Evolutionary conservation across 2,329 filamentous ascomycete genomes (phyloP).

Genomic region (Escovopsis sp.): DNA sequence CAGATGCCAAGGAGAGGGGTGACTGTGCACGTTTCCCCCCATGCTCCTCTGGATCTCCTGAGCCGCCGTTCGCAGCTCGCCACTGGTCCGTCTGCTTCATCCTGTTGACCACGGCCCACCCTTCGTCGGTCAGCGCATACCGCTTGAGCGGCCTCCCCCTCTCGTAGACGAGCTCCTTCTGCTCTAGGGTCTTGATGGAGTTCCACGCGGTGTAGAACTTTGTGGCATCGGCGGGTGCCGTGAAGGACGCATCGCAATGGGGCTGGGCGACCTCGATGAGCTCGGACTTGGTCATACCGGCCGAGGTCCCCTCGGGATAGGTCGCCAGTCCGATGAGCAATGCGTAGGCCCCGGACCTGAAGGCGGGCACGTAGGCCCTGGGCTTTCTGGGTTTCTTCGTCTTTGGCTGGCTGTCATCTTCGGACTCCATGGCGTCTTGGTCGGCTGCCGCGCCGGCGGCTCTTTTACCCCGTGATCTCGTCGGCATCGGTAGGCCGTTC

Average conservation of each 20-base stretch:
- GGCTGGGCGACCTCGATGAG: constrained; percentile 56
- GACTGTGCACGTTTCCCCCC: background rate
- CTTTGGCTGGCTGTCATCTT: constrained; percentile 18
- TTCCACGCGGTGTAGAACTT: constrained; percentile 71
- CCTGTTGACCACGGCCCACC: constrained; percentile 57
- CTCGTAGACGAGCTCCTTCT: constrained; percentile 61
- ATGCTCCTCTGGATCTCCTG: background rate
- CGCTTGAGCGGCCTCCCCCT: constrained; percentile 51
- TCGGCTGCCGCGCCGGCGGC: constrained; percentile 15
- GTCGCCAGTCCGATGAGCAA: constrained; percentile 52
- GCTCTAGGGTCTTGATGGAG: constrained; percentile 61
- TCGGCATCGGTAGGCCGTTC: constrained; percentile 55
- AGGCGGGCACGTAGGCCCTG: constrained; percentile 56
- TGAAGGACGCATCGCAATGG: constrained; percentile 61
- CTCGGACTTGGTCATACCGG: constrained; percentile 50
- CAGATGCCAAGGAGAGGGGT: background rate
- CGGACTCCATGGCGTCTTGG: constrained; percentile 22
- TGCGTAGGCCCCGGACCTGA: constrained; percentile 62
- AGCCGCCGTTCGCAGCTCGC: constrained; percentile 12
- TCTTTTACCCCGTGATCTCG: constrained; percentile 21
- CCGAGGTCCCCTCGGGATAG: constrained; percentile 34
- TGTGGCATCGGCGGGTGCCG: constrained; percentile 47
- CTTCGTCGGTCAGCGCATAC: constrained; percentile 62
- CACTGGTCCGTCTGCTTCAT: constrained; percentile 41
- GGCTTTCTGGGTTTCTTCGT: constrained; percentile 42